Evolutionary conservation across 108 stramenopile genomes (phyloP).

Genomic region (Cyclotella sp.): DNA sequence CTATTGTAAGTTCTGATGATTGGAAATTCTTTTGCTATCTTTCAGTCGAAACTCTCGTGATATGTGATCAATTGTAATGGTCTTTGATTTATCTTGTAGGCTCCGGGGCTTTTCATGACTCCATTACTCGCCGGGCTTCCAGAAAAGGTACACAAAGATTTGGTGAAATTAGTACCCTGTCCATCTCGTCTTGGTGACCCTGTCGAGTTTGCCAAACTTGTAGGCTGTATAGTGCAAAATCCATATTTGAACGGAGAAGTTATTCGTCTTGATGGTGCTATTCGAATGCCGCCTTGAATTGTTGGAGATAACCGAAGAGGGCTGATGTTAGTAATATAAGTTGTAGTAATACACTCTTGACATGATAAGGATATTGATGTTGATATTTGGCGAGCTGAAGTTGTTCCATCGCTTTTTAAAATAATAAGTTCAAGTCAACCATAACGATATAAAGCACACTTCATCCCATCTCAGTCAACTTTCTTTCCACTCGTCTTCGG

Average conservation of each 20-base stretch:
- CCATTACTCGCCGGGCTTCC: slow-evolving; percentile 92
- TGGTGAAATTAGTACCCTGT: slow-evolving; percentile 88
- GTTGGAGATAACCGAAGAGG: background rate
- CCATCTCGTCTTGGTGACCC: slow-evolving; percentile 88
- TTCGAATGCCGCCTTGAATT: slow-evolving; percentile 89
- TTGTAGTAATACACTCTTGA: background rate
- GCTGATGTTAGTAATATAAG: background rate
- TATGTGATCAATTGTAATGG: background rate
- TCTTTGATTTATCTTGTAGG: slow-evolving; percentile 37
- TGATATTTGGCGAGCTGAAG: too few species aligned
- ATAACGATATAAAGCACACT: background rate
- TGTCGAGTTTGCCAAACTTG: slow-evolving; percentile 82
- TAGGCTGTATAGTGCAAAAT: slow-evolving; percentile 80
- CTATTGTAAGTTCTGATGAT: slow-evolving; percentile 67
- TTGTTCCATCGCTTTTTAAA: too few species aligned
- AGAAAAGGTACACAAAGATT: slow-evolving; percentile 73
- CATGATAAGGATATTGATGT: background rate
- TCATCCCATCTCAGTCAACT: slow-evolving; percentile 1
- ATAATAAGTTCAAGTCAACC: background rate
- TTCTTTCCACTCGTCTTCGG: slow-evolving; percentile 15
- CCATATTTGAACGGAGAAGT: slow-evolving; percentile 92
- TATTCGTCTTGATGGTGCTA: slow-evolving; percentile 92
- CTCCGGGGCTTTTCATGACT: slow-evolving; percentile 94
- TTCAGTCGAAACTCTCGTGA: background rate
- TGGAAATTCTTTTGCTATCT: background rate